These are phyloP conservation scores for Maudiozyma pseudohumilis DNA, from an alignment of 805 yeast genomes.

Conservation along the genomic window DNA sequence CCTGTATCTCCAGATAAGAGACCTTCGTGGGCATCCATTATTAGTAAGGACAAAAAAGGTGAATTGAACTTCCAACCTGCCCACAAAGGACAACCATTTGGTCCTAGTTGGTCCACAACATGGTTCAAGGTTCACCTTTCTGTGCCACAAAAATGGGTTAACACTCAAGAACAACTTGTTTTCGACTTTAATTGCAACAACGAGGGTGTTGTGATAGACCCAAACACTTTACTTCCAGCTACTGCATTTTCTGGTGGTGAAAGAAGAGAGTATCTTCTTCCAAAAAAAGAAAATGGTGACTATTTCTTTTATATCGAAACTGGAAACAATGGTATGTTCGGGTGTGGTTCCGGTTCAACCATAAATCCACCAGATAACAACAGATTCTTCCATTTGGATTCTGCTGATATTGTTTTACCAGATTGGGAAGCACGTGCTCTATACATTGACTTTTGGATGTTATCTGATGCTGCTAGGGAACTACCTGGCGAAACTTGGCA, in stretches of 20 bases:
- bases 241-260: conserved; percentile 85
- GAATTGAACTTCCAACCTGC: conserved; percentile 42
- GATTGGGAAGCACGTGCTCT: conserved; percentile 71
- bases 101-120: conserved; percentile 95
- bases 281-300: conserved; percentile 40
- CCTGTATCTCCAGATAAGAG: conserved; percentile 29
- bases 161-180: conserved; percentile 40
- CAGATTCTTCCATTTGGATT: conserved; percentile 53
- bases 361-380: conserved; percentile 66
- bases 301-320: conserved; percentile 75
- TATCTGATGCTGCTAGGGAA: conserved; percentile 88
- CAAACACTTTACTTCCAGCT: conserved; percentile 50
- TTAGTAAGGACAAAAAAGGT: conserved; percentile 17
- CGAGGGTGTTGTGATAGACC: conserved; percentile 73
- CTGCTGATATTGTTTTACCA: conserved; percentile 75
- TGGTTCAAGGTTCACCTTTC: conserved; percentile 70
- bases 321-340: conserved; percentile 93
- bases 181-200: conserved; percentile 79
- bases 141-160: conserved; percentile 47
- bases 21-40: conserved; percentile 27
- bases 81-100: conserved; percentile 65
- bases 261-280: conserved; percentile 63
- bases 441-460: conserved; percentile 73
- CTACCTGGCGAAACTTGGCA: conserved; percentile 68
- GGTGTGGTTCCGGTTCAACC: conserved; percentile 50